A percentile compares a stretch with the other conserved stretches of the same genome.
These are phyloP conservation scores for Batkoa obscura DNA, from an alignment of 371 early-diverging fungal species.

Conservation along the genomic window DNA sequence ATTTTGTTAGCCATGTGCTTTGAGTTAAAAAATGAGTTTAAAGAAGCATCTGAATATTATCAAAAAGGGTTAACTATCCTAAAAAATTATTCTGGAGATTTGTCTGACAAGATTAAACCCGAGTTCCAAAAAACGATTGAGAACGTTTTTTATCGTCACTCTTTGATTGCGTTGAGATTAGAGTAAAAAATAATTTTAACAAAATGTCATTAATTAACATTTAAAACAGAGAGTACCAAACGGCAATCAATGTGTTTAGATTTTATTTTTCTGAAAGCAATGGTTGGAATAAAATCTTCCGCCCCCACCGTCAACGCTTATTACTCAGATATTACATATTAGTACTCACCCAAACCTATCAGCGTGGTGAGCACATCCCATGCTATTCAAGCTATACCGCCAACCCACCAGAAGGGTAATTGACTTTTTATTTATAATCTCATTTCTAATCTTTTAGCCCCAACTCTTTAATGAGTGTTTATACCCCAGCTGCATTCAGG, in stretches of 20 bases:
- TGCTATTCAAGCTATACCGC: too few species aligned
- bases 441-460: too few species aligned
- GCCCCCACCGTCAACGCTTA: constrained; percentile 16
- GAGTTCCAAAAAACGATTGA: background rate
- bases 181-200: background rate
- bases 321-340: constrained; percentile 14
- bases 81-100: background rate
- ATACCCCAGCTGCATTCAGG: constrained; percentile 17
- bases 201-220: background rate
- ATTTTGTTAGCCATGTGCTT: background rate
- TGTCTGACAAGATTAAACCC: background rate
- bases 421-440: background rate
- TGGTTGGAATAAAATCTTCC: constrained; percentile 15
- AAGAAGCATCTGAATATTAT: background rate
- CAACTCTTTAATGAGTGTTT: too few species aligned
- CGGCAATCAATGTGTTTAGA: constrained; percentile 14
- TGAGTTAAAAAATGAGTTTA: background rate
- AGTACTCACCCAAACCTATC: constrained; percentile 13
- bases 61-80: too few species aligned
- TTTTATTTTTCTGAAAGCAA: background rate
- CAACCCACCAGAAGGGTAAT: too few species aligned
- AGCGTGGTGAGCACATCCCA: constrained; percentile 14
- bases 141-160: background rate
- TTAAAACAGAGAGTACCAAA: background rate
- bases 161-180: background rate